A percentile compares a stretch with the other conserved stretches of the same genome.
Evolutionary conservation across 768 basidiomycete species (phyloP).

Genomic region (Boletus rex-veris): DNA sequence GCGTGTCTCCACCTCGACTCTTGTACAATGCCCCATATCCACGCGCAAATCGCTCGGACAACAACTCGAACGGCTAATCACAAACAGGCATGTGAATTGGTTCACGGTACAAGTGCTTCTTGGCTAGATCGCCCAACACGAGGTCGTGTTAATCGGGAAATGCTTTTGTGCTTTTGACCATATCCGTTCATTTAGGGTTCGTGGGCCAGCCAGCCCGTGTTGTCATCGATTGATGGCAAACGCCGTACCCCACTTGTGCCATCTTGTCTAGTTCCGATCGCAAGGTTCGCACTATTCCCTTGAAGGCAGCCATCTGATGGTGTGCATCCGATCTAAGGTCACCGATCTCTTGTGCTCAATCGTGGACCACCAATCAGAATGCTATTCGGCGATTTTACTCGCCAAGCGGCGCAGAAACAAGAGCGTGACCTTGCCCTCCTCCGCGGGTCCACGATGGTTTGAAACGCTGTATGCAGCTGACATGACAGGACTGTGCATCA

Average conservation of each 20-base stretch:
- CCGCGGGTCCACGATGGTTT: slow-evolving; percentile 28
- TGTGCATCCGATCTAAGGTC: slow-evolving; percentile 17
- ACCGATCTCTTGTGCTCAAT: slow-evolving; percentile 7
- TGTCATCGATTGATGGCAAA: slow-evolving; percentile 20
- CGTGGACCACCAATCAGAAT: background rate
- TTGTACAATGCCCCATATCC: slow-evolving; percentile 2
- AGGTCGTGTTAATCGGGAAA: slow-evolving; percentile 26
- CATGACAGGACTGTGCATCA: slow-evolving; percentile 3
- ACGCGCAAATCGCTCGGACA: slow-evolving; percentile 16
- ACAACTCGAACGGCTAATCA: slow-evolving; percentile 17
- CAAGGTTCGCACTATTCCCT: slow-evolving; percentile 14
- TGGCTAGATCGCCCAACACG: slow-evolving; percentile 23
- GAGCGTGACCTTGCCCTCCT: slow-evolving; percentile 10
- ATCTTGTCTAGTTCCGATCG: slow-evolving; percentile 7
- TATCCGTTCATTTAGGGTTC: slow-evolving; percentile 34
- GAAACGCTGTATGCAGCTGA: slow-evolving; percentile 12
- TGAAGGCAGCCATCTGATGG: slow-evolving; percentile 17
- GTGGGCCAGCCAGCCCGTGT: slow-evolving; percentile 5
- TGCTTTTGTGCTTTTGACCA: slow-evolving; percentile 20
- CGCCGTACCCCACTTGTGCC: slow-evolving; percentile 18
- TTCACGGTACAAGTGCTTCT: slow-evolving; percentile 12
- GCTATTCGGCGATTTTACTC: background rate
- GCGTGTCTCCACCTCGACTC: slow-evolving; percentile 2
- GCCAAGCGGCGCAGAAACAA: slow-evolving; percentile 7
- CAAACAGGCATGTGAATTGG: slow-evolving; percentile 6